phyloP scores from a whole-genome alignment of 2,329 filamentous ascomycete genomes.

The Penicillium sp. region DNA sequence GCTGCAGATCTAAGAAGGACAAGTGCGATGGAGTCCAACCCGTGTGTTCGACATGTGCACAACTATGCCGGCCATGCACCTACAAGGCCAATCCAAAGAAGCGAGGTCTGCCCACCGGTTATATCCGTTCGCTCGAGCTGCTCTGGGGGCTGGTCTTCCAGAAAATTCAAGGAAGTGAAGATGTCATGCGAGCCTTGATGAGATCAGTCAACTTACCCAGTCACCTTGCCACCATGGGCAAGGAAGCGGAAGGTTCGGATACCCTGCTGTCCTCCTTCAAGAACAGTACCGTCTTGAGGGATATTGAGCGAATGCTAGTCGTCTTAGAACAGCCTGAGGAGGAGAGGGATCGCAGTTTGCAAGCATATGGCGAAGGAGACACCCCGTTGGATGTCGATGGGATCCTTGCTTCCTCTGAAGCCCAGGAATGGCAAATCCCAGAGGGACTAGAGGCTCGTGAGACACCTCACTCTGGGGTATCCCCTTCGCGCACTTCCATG shows the following conservation, averaged over 20 bases:
- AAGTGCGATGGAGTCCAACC: slow-evolving; percentile 72
- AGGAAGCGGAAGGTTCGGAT: slow-evolving; percentile 52
- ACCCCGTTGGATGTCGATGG: slow-evolving; percentile 32
- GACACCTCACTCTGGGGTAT: slow-evolving; percentile 23
- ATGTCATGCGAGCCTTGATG: slow-evolving; percentile 57
- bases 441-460: slow-evolving; percentile 23
- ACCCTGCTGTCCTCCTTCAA: slow-evolving; percentile 64
- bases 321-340: slow-evolving; percentile 35
- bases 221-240: slow-evolving; percentile 38
- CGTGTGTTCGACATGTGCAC: slow-evolving; percentile 65
- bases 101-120: slow-evolving; percentile 76
- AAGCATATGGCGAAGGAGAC: slow-evolving; percentile 23
- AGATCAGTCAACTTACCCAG: slow-evolving; percentile 45
- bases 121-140: slow-evolving; percentile 72
- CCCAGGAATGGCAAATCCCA: slow-evolving; percentile 36
- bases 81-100: slow-evolving; percentile 75
- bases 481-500: slow-evolving; percentile 27
- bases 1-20: slow-evolving; percentile 66
- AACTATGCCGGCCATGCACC: slow-evolving; percentile 65
- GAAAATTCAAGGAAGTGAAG: slow-evolving; percentile 61
- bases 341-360: slow-evolving; percentile 37
- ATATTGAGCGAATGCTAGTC: slow-evolving; percentile 64
- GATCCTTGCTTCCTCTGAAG: slow-evolving; percentile 31
- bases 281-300: slow-evolving; percentile 61
- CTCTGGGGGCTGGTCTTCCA: slow-evolving; percentile 68